Evolutionary conservation across 2,329 filamentous ascomycete species (phyloP), one percentile per base, ranked within the genome.

Genomic region (Pseudogymnoascus sp.): DNA sequence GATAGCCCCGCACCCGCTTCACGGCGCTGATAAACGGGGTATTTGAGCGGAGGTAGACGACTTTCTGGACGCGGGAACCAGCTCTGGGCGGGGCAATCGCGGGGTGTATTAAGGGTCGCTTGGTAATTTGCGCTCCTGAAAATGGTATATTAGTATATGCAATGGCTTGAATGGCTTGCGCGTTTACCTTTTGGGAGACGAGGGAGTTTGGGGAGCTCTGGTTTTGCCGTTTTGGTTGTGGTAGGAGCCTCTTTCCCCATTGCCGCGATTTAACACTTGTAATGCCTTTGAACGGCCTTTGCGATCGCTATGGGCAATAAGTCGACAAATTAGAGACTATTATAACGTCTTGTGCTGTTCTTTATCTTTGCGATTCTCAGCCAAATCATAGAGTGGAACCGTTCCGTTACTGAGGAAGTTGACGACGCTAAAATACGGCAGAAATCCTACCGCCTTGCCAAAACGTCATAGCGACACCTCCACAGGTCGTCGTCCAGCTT

Each of bases 31-130:
- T 69, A 66, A 74, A 75, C 10, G 71, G 69, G 11, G 73, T 68
- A 7, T 57, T 63, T 48, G 69, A 39, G 31, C 68, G 71, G 31
- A 75, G 65, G 61, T 74, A 75, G 61, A 75, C 65, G 37, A 69
- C 64, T 64, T 74, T 73, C 16, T 64, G 68, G 6, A 65, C 65
- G 19, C 13, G 43, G 37, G 70, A 67, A 7, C 63, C 61, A n/a
- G 68, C 63, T 19, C 64, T 67, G 4, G 66, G 68, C 1, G 67
- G 60, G 16, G 72, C 62, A 36, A 73, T 69, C 2, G 71, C 61
- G 14, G 73, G 70, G 67, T 74, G 73, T 37, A 74, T 65, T 60
- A 75, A 72, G 4, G 73, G 73, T 19, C 73, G 71, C 66, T 75
- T 75, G 57, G 65, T 65, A 25, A 75, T 73, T 64, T 67, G 69